phyloP scores from a whole-genome alignment of 805 yeast species.

The Yarrowia hollandica region DNA sequence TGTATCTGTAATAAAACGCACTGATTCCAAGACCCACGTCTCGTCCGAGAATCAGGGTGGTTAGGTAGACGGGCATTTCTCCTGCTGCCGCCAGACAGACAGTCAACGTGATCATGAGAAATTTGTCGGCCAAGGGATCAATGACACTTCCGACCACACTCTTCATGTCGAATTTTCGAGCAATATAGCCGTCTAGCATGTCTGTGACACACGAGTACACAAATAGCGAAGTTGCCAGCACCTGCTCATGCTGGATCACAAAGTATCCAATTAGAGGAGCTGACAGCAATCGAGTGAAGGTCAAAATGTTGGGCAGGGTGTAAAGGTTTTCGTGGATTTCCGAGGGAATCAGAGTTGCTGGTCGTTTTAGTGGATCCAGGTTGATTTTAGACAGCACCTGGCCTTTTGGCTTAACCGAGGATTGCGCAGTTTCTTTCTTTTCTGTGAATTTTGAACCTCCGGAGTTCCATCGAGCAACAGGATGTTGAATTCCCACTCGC shows the following conservation, averaged over 20 bases:
- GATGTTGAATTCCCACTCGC: background rate
- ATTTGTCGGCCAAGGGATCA: conserved; percentile 95
- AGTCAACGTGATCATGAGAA: conserved; percentile 84
- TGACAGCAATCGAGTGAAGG: conserved; percentile 73
- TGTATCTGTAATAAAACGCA: conserved; percentile 70
- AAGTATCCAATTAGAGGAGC: conserved; percentile 86
- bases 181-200: conserved; percentile 87
- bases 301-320: conserved; percentile 84
- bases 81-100: conserved; percentile 67
- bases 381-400: background rate
- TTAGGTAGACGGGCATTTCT: conserved; percentile 62
- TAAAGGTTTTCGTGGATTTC: conserved; percentile 57
- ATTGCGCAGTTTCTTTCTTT: background rate
- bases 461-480: background rate
- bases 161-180: conserved; percentile 72
- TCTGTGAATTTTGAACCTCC: too few relatives aligned
- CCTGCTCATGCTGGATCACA: conserved; percentile 62
- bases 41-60: conserved; percentile 74
- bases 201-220: conserved; percentile 88
- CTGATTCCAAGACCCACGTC: conserved; percentile 72
- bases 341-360: conserved; percentile 4
- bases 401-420: background rate
- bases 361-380: conserved; percentile 7
- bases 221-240: conserved; percentile 70
- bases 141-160: conserved; percentile 85